Evolutionary conservation across 2,329 filamentous ascomycete species (phyloP), one percentile per base, ranked within the genome.

Genomic region (Fusarium incarnatum): DNA sequence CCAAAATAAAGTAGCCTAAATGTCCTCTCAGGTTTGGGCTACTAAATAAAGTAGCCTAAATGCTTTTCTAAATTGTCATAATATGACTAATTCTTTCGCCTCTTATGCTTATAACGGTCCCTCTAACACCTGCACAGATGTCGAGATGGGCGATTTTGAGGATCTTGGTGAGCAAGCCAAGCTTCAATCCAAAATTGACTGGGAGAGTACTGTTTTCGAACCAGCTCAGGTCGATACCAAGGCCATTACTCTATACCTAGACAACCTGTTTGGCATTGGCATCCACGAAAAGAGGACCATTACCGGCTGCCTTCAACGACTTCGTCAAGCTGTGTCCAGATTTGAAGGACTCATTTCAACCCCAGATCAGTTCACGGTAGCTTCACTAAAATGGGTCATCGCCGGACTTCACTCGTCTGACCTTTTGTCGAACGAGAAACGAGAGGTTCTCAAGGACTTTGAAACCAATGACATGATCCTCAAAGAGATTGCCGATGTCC

Each of bases 401-500:
- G 61, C 79, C 13, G 81, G 83, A 1, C 79, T 87, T 4, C 72
- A 82, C 23, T 71, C 76, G 5, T 83, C 83, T 0, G 83, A 84
- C 34, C 76, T 86, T 0, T 77, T 87, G 6, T 80, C 81, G 1
- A 73, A 83, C 27, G 81, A 82, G 58, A 81, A 82, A 45, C 73
- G 80, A 4, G 79, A 79, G 60, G 79, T 81, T 0, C 75, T 87
- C 18, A 78, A 75, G 8, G 83, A 85, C 46, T 83, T 87, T 55
- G 72, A 79, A 23, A 73, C 75, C 11, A 84, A 83, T 53, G 60
- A 72, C 1, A 76, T 80, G 27, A 82, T 86, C 11, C 68, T 86
- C 13, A 76, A 75, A 3, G 85, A 87, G 73, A 81, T 87, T 16
- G 81, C 83, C 1, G 85, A 87, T 58, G 84, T 87, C 3, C 79